Conservation (phyloP, 768 basidiomycete species). For the Auriscalpium vulgare region DNA sequence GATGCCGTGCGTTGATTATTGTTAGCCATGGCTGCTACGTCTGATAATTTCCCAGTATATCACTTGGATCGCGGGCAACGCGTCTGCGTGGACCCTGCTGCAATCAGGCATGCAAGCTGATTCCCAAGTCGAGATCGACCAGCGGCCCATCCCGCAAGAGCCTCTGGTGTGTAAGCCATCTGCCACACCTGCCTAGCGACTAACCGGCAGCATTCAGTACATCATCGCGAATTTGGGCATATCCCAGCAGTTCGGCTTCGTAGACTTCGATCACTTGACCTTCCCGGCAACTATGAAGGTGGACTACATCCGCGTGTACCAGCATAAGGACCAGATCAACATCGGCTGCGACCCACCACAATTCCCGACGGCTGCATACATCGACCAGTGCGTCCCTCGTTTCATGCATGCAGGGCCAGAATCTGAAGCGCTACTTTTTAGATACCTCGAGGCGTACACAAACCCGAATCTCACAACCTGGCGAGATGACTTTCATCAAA, state of each 20-base stretch:
- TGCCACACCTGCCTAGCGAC: neutral
- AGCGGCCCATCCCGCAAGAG: constrained; percentile 33
- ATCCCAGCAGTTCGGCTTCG: constrained; percentile 48
- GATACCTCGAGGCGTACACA: constrained; percentile 62
- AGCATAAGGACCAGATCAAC: constrained; percentile 38
- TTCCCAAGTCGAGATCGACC: constrained; percentile 22
- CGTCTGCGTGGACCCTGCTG: constrained; percentile 31
- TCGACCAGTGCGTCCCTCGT: constrained; percentile 44
- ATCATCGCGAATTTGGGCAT: constrained; percentile 54
- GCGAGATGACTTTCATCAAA: constrained; percentile 35
- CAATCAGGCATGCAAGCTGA: constrained; percentile 29
- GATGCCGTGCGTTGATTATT: constrained; percentile 2
- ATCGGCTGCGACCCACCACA: constrained; percentile 63
- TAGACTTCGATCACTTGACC: constrained; percentile 43
- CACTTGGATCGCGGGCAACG: constrained; percentile 34
- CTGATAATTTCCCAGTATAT: constrained; percentile 22
- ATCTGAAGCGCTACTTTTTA: constrained; percentile 14
- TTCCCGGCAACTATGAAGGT: constrained; percentile 56
- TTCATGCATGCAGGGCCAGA: neutral
- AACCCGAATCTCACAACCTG: constrained; percentile 53
- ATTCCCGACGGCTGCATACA: constrained; percentile 73
- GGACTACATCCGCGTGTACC: constrained; percentile 81
- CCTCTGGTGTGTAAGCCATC: constrained; percentile 27
- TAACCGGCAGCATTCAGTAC: constrained; percentile 26
- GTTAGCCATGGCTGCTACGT: too few relatives aligned